phyloP scores from a whole-genome alignment of 2,329 filamentous ascomycete genomes.

The Exophiala spinifera region DNA sequence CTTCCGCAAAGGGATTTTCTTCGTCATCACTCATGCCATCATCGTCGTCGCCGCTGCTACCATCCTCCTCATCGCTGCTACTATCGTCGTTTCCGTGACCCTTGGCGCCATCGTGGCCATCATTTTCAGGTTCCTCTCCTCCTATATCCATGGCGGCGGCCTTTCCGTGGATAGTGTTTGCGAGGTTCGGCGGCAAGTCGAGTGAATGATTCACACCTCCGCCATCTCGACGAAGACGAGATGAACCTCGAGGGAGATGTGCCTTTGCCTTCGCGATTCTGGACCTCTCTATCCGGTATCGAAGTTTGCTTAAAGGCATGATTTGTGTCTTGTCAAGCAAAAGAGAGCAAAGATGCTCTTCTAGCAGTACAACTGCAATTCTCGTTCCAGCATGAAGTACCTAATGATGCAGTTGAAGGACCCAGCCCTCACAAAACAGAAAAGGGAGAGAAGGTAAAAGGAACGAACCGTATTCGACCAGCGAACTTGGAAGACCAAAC shows the following conservation, averaged over 20 bases:
- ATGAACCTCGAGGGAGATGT: neutral
- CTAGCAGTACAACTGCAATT: neutral
- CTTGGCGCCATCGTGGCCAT: neutral
- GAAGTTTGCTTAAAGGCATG: neutral
- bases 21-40: neutral
- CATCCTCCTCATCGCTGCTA: neutral
- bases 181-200: neutral
- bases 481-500: neutral
- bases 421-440: neutral
- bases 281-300: neutral
- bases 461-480: neutral
- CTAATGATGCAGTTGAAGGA: neutral
- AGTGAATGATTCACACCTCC: neutral
- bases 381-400: too few species aligned
- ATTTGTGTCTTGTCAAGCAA: neutral
- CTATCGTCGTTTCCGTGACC: neutral
- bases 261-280: neutral
- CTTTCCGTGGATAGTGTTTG: neutral
- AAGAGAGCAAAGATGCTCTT: neutral
- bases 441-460: neutral
- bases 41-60: neutral
- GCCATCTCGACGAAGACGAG: neutral
- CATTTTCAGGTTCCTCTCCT: neutral
- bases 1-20: neutral
- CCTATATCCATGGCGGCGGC: neutral